Evolutionary conservation across 805 yeast genomes (phyloP), one percentile per base, ranked within the genome.

Genomic region (Yarrowia divulgata): DNA sequence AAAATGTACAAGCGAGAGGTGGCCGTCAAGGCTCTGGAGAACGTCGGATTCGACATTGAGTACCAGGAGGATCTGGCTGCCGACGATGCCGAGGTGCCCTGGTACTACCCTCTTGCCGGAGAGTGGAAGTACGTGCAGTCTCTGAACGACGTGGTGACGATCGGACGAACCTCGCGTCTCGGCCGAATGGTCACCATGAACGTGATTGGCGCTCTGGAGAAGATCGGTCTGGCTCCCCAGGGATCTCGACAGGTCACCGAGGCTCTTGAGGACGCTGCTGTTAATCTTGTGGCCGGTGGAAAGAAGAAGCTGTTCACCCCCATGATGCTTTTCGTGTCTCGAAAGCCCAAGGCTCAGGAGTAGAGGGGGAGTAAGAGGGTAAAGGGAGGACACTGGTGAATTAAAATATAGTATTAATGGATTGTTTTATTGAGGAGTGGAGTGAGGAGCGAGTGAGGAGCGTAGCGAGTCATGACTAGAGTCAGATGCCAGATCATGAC

Each of bases 101-200:
- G 99, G 99, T 95, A 90, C 83, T 93, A 93, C 79, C 99, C 99
- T 75, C 85, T 95, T 77, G 85, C 95, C 72, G 99, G 99, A 77
- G 97, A 94, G 74, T 88, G 93, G 91, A 90, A 86, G 81, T 89
- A 91, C 81, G 85, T 91, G 69, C 97, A 93, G 82, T 82, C 88
- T 67, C 69, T 91, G 18, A 83, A 87, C 70, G 99, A 95, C 80
- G 77, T 91, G 70, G 85, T 86, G 76, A 93, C 98, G 48, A 87
- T 90, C 75, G 85, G 91, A 83, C 91, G 98, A 86, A 91, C 98
- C 69, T 90, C 97, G 34, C 83, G 80, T 71, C 54, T 92, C 4
- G 99, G 99, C 77, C 91, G 98, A 85, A 83, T 84, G 76, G 74
- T 93, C 77, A 94, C 98, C 71, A 91, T 93, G 73, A 85, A 85